These are phyloP conservation scores for Starmerella sp. DNA, from an alignment of 805 yeast species.

Conservation along the genomic window DNA sequence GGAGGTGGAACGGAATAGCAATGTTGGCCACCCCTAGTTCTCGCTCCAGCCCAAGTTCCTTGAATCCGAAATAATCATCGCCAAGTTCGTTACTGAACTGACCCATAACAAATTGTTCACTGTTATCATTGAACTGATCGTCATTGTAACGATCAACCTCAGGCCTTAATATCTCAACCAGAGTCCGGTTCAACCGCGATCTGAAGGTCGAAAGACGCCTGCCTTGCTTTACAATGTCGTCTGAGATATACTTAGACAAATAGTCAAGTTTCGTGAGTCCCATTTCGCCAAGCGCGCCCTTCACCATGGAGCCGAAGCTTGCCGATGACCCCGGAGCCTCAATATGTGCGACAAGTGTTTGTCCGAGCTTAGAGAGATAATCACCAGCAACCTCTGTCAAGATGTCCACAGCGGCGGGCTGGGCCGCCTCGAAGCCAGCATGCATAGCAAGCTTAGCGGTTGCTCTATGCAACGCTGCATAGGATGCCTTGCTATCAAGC, in stretches of 20 bases:
- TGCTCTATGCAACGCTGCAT: conserved; percentile 52
- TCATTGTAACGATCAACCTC: conserved; percentile 43
- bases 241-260: conserved; percentile 60
- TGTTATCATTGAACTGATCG: conserved; percentile 70
- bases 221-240: conserved; percentile 58
- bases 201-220: conserved; percentile 59
- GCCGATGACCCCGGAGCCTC: conserved; percentile 40
- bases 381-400: conserved; percentile 75
- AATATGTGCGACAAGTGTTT: conserved; percentile 54
- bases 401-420: conserved; percentile 63
- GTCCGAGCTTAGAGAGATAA: conserved; percentile 62
- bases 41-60: conserved; percentile 82
- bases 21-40: conserved; percentile 78
- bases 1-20: conserved; percentile 77
- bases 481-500: conserved; percentile 49
- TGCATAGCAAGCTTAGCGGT: conserved; percentile 78
- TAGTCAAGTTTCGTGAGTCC: conserved; percentile 65
- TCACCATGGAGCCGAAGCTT: conserved; percentile 39
- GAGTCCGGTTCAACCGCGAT: conserved; percentile 51
- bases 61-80: conserved; percentile 96
- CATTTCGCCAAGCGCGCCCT: conserved; percentile 63
- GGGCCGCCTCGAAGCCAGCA: conserved; percentile 79
- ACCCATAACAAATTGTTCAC: conserved; percentile 90
- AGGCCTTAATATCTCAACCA: conserved; percentile 77
- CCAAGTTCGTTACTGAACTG: conserved; percentile 90